Evolutionary conservation across 306 rosid genomes (phyloP), one percentile per base, ranked within the genome.

Genomic region (Dryas drummondii): DNA sequence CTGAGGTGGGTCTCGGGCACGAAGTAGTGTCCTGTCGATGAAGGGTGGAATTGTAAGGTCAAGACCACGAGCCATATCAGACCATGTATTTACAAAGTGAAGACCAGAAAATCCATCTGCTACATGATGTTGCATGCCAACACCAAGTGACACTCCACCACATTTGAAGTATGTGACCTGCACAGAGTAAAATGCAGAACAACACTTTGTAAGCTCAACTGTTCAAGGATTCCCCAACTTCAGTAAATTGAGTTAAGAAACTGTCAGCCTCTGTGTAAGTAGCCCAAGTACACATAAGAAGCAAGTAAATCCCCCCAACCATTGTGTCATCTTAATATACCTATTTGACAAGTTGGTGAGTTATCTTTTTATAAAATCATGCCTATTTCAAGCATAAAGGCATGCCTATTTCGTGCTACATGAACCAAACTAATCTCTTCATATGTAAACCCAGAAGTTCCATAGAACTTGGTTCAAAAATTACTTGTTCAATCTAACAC

Each of bases 71-170:
- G 96, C 91, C 79, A 94, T 85, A 72, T 94, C 98, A 9, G 97
- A 86, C 98, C 98, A 94, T 40, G 98, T 60, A 44, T 91, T 94
- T 49, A 91, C 83, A 46, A 90, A 94, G 76, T 91, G 98, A 40
- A 94, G 92, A 19, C 97, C 98, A 32, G 98, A 85, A 71, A 82
- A 88, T 14, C 98, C 98, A 78, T 94, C 98, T 4, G 91, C 97
- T 12, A 10, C 96, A 19, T 88, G 91, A 74, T 94, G 97, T 50
- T 94, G 91, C 96, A 91, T 90, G 0, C 94, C 98, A 26, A 94
- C 97, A 9, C 98, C 98, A 7, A 94, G 86, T 4, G 97, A 94
- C 0, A 88, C 96, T n/a, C 97, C 98, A 13, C 98, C 97, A 71
- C 98, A 94, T 82, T 91, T 88, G 67, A 94, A 94, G 76, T 81